These are phyloP conservation scores for Neophaeococcomyces aloes DNA, from an alignment of 2,329 filamentous ascomycete species.

Conservation along the genomic window DNA sequence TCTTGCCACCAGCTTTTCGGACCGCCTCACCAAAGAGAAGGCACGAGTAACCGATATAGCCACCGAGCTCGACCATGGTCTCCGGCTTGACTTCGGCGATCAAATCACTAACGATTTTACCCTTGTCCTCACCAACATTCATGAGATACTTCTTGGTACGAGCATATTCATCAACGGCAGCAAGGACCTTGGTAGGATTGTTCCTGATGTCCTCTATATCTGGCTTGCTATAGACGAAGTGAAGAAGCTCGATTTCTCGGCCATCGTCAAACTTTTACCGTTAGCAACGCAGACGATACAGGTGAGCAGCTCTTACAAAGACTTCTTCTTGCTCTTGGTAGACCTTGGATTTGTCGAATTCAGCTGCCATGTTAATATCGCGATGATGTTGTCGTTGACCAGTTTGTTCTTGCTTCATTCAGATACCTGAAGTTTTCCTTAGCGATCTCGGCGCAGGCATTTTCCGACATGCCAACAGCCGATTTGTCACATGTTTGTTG, in stretches of 20 bases:
- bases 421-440: neutral
- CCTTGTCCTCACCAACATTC: slow-evolving; percentile 70
- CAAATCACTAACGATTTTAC: slow-evolving; percentile 56
- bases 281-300: neutral
- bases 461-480: too few species aligned
- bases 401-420: neutral
- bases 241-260: slow-evolving; percentile 61
- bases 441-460: neutral
- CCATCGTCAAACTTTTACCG: slow-evolving; percentile 54
- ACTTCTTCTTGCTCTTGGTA: slow-evolving; percentile 19
- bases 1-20: slow-evolving; percentile 50
- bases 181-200: slow-evolving; percentile 53
- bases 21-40: slow-evolving; percentile 63
- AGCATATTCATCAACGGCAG: slow-evolving; percentile 60
- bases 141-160: slow-evolving; percentile 61
- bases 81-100: slow-evolving; percentile 57
- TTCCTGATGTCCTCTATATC: slow-evolving; percentile 54
- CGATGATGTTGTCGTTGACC: neutral
- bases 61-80: slow-evolving; percentile 67
- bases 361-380: slow-evolving; percentile 11
- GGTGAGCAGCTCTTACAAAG: slow-evolving; percentile 12
- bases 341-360: slow-evolving; percentile 16
- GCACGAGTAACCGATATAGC: slow-evolving; percentile 72
- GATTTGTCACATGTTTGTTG: too few species aligned
- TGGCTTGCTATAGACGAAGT: slow-evolving; percentile 54